Conservation (phyloP, 2,329 filamentous ascomycete genomes). For the Fusarium sp. region DNA sequence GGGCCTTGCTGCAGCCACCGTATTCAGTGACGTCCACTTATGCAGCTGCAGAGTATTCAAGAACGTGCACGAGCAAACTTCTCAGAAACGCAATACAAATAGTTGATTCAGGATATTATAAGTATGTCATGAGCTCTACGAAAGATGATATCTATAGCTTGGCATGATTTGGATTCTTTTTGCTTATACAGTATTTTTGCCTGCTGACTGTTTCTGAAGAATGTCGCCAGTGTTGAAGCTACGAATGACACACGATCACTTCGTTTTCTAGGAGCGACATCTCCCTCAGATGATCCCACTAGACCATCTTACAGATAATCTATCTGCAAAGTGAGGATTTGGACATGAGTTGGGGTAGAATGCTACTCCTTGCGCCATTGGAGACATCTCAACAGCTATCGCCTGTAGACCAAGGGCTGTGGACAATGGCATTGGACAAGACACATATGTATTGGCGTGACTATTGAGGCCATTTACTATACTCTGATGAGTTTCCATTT, state of each 20-base stretch:
- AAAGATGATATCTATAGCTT: rapidly evolving
- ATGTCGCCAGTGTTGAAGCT: not conserved
- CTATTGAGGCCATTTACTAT: rapidly evolving
- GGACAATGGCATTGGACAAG: not conserved
- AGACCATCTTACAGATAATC: not conserved
- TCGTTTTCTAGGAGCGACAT: not conserved
- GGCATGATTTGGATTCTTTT: rapidly evolving
- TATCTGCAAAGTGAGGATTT: rapidly evolving
- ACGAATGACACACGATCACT: not conserved
- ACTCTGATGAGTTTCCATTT: rapidly evolving
- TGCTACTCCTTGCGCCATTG: not conserved
- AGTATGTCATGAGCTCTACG: not conserved
- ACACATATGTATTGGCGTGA: not conserved
- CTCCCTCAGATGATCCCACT: not conserved
- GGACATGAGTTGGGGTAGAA: no score
- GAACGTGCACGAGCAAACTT: not conserved
- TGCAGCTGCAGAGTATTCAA: not conserved
- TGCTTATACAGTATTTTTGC: rapidly evolving
- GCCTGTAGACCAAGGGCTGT: not conserved
- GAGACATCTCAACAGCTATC: not conserved
- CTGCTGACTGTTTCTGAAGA: not conserved
- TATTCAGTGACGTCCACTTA: not conserved
- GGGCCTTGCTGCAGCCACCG: not conserved
- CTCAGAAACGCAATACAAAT: not conserved
- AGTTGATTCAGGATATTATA: not conserved